Percentiles rank a stretch among this genome's conserved stretches.
phyloP scores from a whole-genome alignment of 192 early-diverging fungal species.

The Entomortierella chlamydospora region DNA sequence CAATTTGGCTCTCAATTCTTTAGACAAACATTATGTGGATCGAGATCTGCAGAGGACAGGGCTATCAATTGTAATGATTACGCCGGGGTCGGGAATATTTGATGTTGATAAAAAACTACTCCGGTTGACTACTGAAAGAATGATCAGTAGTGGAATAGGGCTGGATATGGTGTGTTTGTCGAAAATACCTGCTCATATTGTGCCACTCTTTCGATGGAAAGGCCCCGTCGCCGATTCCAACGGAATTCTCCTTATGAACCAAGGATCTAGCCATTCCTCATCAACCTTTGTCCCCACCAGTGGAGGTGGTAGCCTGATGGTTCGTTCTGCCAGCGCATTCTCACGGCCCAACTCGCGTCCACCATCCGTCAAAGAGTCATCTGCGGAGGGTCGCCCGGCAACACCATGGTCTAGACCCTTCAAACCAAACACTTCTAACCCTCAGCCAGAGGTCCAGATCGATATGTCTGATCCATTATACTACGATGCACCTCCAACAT shows the following conservation, averaged over 20 bases:
- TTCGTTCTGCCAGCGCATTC: conserved; percentile 24
- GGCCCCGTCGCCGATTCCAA: conserved; percentile 41
- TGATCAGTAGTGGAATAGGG: conserved; percentile 91
- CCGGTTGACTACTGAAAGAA: conserved; percentile 94
- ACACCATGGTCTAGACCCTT: conserved; percentile 13
- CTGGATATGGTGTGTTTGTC: conserved; percentile 94
- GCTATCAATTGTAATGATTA: conserved; percentile 88
- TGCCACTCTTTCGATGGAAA: conserved; percentile 82
- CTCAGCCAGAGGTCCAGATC: conserved; percentile 40
- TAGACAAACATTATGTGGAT: conserved; percentile 94
- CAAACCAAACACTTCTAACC: conserved; percentile 22
- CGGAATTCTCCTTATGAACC: conserved; percentile 9
- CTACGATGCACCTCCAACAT: conserved; percentile 55
- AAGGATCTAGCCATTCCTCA: conserved; percentile 32
- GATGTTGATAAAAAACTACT: conserved; percentile 86
- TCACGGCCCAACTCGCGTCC: conserved; percentile 27
- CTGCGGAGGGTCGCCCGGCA: conserved; percentile 19
- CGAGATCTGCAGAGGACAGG: conserved; percentile 94
- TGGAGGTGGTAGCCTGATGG: conserved; percentile 18
- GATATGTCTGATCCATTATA: conserved; percentile 64
- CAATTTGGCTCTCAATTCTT: conserved; percentile 95
- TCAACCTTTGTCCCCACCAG: conserved; percentile 23
- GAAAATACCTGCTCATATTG: conserved; percentile 86
- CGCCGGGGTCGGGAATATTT: conserved; percentile 91
- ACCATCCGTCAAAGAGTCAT: conserved; percentile 32